phyloP scores from a whole-genome alignment of 768 basidiomycete genomes.

The Mrakia gelida region DNA sequence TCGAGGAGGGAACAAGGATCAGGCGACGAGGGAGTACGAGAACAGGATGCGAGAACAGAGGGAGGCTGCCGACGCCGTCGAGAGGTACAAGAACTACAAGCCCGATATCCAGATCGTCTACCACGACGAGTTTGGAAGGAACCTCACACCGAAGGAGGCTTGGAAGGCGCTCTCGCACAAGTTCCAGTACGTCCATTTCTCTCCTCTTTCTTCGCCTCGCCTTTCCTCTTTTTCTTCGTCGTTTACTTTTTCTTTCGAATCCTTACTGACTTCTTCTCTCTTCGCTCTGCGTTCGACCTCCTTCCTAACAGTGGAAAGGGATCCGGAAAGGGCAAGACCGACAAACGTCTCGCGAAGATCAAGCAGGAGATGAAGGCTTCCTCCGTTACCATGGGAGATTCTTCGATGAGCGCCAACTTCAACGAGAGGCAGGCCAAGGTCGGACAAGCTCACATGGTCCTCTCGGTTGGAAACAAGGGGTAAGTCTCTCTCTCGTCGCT shows the following conservation, averaged over 20 bases:
- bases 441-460: slow-evolving; percentile 91
- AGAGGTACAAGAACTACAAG: slow-evolving; percentile 88
- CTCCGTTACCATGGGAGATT: slow-evolving; percentile 92
- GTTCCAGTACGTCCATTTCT: slow-evolving; percentile 60
- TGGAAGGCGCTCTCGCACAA: slow-evolving; percentile 97
- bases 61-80: slow-evolving; percentile 74
- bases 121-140: slow-evolving; percentile 89
- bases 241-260: background rate
- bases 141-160: slow-evolving; percentile 86
- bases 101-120: slow-evolving; percentile 95
- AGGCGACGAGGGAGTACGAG: slow-evolving; percentile 89
- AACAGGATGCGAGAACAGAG: slow-evolving; percentile 87
- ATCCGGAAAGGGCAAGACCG: slow-evolving; percentile 92
- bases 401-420: slow-evolving; percentile 93
- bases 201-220: background rate
- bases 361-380: slow-evolving; percentile 93
- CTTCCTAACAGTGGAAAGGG: slow-evolving; percentile 63
- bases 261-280: background rate
- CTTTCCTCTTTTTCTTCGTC: background rate
- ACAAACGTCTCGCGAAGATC: slow-evolving; percentile 93
- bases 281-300: background rate
- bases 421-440: slow-evolving; percentile 87
- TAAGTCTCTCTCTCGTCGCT: background rate
- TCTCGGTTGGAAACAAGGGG: slow-evolving; percentile 48
- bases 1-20: slow-evolving; percentile 72